A percentile compares a stretch with the other conserved stretches of the same genome.
Evolutionary conservation across 352 stramenopile genomes (phyloP).

Genomic region (Pythium sukuiense): DNA sequence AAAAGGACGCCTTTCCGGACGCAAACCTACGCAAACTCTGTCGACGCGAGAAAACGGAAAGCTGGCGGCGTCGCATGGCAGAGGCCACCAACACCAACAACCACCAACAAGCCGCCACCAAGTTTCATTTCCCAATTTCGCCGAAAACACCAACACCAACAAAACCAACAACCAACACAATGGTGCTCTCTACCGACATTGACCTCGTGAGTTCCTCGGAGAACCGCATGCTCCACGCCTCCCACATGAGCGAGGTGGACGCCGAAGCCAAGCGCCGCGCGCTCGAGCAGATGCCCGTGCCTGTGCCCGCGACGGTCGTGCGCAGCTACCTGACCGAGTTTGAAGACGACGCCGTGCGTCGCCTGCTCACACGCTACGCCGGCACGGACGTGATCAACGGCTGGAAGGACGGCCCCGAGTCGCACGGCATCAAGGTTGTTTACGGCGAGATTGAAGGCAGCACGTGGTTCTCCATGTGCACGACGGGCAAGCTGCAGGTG

Average conservation of each 20-base stretch:
- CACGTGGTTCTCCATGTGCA: conserved; percentile 78
- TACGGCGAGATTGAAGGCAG: conserved; percentile 62
- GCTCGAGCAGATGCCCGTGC: conserved; percentile 43
- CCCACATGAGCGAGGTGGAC: conserved; percentile 33
- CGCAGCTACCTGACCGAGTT: conserved; percentile 50
- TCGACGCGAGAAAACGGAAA: conserved; percentile 15
- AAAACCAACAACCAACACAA: conserved; percentile 26
- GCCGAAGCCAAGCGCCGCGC: conserved; percentile 41
- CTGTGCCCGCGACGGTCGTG: conserved; percentile 48
- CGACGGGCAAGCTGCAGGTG: conserved; percentile 55
- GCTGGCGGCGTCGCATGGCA: conserved; percentile 18
- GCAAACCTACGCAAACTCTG: conserved; percentile 9
- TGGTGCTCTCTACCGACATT: conserved; percentile 50
- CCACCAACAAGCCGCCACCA: not conserved
- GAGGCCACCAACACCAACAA: not conserved
- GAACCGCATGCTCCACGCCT: conserved; percentile 31
- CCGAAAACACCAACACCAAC: conserved; percentile 8
- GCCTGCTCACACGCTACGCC: conserved; percentile 54
- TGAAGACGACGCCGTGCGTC: conserved; percentile 55
- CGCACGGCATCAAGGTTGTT: conserved; percentile 71
- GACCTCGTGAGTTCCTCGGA: conserved; percentile 44
- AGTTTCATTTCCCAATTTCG: conserved; percentile 40
- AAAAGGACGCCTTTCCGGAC: not conserved
- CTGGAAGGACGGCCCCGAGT: conserved; percentile 65
- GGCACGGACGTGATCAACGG: conserved; percentile 62